A percentile compares a stretch with the other conserved stretches of the same genome.
Evolutionary conservation across 2,329 filamentous ascomycete genomes (phyloP).

Genomic region (Colletotrichum karsti): DNA sequence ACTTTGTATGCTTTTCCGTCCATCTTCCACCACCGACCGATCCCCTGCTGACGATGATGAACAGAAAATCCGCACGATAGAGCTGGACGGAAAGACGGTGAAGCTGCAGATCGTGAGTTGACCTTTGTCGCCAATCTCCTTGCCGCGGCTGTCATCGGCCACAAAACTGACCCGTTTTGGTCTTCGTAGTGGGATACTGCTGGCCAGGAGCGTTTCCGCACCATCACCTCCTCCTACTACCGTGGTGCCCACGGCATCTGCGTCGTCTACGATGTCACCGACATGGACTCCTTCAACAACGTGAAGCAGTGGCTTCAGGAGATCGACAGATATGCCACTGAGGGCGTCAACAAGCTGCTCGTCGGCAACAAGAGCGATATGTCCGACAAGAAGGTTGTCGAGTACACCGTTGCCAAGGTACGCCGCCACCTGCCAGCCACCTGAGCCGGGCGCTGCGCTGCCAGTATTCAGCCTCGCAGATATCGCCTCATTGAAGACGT

Average conservation of each 20-base stretch:
- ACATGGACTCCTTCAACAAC: slow-evolving; percentile 99
- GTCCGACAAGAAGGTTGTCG: slow-evolving; percentile 99
- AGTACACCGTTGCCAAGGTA: slow-evolving; percentile 99
- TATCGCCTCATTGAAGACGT: not conserved
- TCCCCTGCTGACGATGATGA: slow-evolving; percentile 20
- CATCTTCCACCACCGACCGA: not conserved
- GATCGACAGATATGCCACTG: slow-evolving; percentile 98
- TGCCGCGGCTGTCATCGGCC: not conserved
- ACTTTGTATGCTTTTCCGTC: slow-evolving; percentile 77
- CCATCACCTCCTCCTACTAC: slow-evolving; percentile 99
- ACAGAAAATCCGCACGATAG: slow-evolving; percentile 99
- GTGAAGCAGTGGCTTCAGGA: slow-evolving; percentile 99
- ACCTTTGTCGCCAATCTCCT: not conserved
- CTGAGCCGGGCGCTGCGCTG: not conserved
- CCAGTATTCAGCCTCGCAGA: not conserved
- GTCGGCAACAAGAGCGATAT: slow-evolving; percentile 99
- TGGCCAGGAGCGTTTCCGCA: slow-evolving; percentile 98
- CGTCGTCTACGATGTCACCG: slow-evolving; percentile 99
- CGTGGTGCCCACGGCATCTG: slow-evolving; percentile 98
- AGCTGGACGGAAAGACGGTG: slow-evolving; percentile 99
- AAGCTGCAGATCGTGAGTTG: slow-evolving; percentile 95
- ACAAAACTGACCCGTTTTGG: slow-evolving; percentile 36
- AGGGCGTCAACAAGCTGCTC: slow-evolving; percentile 99
- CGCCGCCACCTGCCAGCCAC: slow-evolving; percentile 33
- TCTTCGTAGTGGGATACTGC: slow-evolving; percentile 93